phyloP scores from a whole-genome alignment of 306 rosid species.

The Cucumis cinereus region DNA sequence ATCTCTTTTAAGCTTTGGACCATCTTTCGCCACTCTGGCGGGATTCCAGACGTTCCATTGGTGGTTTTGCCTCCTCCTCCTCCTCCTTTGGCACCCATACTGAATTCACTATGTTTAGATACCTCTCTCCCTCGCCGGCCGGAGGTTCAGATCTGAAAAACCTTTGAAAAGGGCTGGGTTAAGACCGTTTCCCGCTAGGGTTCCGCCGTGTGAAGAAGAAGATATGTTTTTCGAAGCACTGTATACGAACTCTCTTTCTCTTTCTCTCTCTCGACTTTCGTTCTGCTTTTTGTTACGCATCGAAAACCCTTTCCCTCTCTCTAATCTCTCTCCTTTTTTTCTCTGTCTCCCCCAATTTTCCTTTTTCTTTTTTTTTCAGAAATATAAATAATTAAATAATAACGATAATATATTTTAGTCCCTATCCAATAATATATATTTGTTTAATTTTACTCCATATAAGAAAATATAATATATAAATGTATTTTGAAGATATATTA shows the following conservation, averaged over 20 bases:
- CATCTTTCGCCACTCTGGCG: constrained; percentile 73
- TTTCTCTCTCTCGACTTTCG: background rate
- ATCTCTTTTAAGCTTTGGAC: constrained; percentile 92
- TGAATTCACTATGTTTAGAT: constrained; percentile 4
- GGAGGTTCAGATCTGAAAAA: constrained; percentile 32
- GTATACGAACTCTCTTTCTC: constrained; percentile 6
- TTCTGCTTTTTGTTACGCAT: constrained; percentile 9
- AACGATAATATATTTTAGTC: too few species aligned
- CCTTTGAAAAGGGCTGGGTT: constrained; percentile 8
- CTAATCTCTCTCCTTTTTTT: background rate
- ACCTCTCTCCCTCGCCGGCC: constrained; percentile 14
- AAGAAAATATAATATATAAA: too few species aligned
- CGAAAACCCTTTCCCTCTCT: constrained; percentile 26
- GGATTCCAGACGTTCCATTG: constrained; percentile 60
- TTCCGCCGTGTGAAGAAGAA: constrained; percentile 39
- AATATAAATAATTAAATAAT: background rate
- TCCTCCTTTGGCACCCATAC: constrained; percentile 60
- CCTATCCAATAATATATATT: too few species aligned
- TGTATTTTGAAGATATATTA: too few species aligned
- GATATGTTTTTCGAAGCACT: constrained; percentile 5
- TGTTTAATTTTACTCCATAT: too few species aligned
- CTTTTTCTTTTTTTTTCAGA: background rate
- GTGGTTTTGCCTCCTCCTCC: constrained; percentile 40
- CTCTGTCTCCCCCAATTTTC: background rate
- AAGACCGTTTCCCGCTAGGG: constrained; percentile 18